Evolutionary conservation across 768 basidiomycete species (phyloP), one percentile per base, ranked within the genome.

Genomic region (Imleria badia): DNA sequence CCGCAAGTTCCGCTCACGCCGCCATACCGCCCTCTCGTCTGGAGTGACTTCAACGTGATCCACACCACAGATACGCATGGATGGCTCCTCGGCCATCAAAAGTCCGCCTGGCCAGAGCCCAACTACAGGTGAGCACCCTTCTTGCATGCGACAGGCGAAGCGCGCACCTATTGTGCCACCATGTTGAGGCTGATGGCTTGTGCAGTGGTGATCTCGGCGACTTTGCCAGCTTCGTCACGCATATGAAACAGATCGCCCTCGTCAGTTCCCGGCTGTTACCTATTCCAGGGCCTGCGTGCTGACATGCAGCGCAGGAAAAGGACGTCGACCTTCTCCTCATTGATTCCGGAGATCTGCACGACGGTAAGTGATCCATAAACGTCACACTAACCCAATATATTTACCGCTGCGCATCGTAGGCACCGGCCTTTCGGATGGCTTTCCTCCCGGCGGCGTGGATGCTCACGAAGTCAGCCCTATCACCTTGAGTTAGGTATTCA

Each of bases 31-130:
- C 80, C 82, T 22, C 77, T 96, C 14, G 81, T 82, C 48, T 94
- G 93, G 94, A 84, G 87, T n/a, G 91, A 94, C 63, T 78, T 95
- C 66, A 95, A 95, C 66, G 81, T 94, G 62, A 78, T 94, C 43
- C 84, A 87, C 62, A 94, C 91, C 3, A 94, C 94, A 0, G 92
- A 94, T 68, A 89, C 82, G 36, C 86, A 89, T 72, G 83, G 87
- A 26, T 87, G 87, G 87, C 74, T 95, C 5, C 77, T 93, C 35
- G 93, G 93, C 2, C 93, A 96, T 72, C 89, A 91, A 62, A 87
- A 91, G 63, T 17, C 73, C 3, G 79, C 78, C 4, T 83, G 79
- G 64, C 89, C 89, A 0, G 90, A 93, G 61, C 88, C 89, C 0
- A 85, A 87, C 66, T 91, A 88, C 69, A 81, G 80, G 79, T 80